Percentiles rank a stretch among this genome's conserved stretches.
Evolutionary conservation across 225 moss, liverwort and hornwort species (phyloP).

Genomic region (Sphagnum contortum): DNA sequence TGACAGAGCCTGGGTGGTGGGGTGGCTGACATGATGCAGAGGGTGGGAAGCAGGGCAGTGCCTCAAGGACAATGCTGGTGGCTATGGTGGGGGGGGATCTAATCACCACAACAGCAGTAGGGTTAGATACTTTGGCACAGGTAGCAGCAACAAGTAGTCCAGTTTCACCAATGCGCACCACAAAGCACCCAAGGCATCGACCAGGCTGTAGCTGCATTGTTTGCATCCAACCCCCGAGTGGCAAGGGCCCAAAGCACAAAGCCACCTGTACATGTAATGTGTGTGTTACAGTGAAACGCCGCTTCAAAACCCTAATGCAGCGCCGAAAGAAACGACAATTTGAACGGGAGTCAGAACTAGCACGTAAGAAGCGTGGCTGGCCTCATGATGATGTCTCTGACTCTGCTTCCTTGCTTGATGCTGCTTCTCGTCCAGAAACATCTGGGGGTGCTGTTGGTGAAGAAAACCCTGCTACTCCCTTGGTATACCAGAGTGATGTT

Average conservation of each 20-base stretch:
- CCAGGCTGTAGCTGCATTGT: slow-evolving; percentile 97
- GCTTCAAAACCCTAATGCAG: slow-evolving; percentile 91
- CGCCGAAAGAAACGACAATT: slow-evolving; percentile 94
- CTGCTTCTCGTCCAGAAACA: slow-evolving; percentile 46
- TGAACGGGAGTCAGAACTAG: slow-evolving; percentile 78
- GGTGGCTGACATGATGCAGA: slow-evolving; percentile 59
- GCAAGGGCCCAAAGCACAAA: slow-evolving; percentile 98
- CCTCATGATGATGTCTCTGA: slow-evolving; percentile 38
- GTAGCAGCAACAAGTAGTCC: slow-evolving; percentile 81
- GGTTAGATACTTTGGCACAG: slow-evolving; percentile 88
- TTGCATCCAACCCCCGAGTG: slow-evolving; percentile 98
- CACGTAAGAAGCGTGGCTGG: slow-evolving; percentile 70
- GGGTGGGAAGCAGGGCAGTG: slow-evolving; percentile 44
- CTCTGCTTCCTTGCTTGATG: slow-evolving; percentile 51
- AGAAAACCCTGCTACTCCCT: slow-evolving; percentile 20
- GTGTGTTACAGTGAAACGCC: slow-evolving; percentile 95
- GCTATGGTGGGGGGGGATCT: slow-evolving; percentile 24
- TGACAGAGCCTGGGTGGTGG: slow-evolving; percentile 57
- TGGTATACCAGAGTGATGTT: slow-evolving; percentile 30
- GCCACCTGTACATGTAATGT: slow-evolving; percentile 96
- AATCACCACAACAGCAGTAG: slow-evolving; percentile 44
- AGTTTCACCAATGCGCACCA: slow-evolving; percentile 67
- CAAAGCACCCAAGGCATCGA: slow-evolving; percentile 96
- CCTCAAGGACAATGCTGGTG: slow-evolving; percentile 17
- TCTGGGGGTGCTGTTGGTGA: slow-evolving; percentile 44